A percentile compares a stretch with the other conserved stretches of the same genome.
Conservation (phyloP, 1,284 basidiomycete genomes). For the Dichomitus squalens region DNA sequence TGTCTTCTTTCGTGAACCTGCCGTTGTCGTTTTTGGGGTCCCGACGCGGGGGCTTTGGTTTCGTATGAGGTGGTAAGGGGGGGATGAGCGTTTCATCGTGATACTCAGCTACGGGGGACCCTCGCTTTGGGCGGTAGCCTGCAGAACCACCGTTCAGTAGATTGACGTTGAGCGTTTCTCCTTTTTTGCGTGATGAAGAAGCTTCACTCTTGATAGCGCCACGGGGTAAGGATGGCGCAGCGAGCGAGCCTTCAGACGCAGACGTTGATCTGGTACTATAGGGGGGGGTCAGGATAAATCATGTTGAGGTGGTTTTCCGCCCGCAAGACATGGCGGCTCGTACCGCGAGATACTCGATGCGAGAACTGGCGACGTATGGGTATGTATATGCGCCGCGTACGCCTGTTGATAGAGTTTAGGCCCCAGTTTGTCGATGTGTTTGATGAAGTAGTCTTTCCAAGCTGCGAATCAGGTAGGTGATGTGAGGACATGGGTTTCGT, state of each 20-base stretch:
- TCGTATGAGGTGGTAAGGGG: background rate
- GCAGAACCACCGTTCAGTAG: background rate
- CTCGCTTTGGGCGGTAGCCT: background rate
- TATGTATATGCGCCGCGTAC: background rate
- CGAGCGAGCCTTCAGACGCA: too few relatives aligned
- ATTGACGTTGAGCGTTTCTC: background rate
- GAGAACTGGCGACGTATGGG: background rate
- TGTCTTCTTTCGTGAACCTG: conserved; percentile 9
- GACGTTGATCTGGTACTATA: too few relatives aligned
- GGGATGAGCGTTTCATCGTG: conserved; percentile 10
- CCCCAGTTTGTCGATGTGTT: conserved; percentile 1
- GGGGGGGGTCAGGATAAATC: too few relatives aligned
- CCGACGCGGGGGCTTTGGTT: conserved; percentile 5
- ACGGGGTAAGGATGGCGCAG: too few relatives aligned
- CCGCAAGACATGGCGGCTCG: too few relatives aligned
- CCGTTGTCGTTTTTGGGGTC: background rate
- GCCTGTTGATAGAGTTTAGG: background rate
- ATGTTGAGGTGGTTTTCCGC: too few relatives aligned
- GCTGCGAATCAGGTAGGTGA: background rate
- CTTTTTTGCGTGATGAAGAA: background rate
- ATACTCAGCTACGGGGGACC: conserved; percentile 1
- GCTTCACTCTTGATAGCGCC: background rate
- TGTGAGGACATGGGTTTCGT: background rate
- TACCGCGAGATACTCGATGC: background rate
- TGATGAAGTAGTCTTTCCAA: conserved; percentile 8